Base-by-base conservation (phyloP, 164 flowering plant species). In the Tinospora cordifolia region DNA sequence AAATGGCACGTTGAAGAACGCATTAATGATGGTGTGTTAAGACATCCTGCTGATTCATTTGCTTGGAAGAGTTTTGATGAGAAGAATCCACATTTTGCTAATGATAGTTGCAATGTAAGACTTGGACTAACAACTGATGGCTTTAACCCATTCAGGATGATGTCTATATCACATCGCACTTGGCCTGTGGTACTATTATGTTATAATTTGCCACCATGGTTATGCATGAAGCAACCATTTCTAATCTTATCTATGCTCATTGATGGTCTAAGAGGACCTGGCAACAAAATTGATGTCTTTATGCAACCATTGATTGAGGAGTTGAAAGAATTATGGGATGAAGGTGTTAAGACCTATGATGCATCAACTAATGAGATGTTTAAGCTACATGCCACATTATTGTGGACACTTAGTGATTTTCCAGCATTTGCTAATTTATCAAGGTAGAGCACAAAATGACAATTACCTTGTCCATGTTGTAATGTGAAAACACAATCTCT, bases 181-280 rank as follows among this genome's bases (percentile, higher is more conserved):
- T 64, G 67, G 67, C 44, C 44, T 9, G 22, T 64, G 1, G 21
- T 64, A 2, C 9, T 64, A 6, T 2, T 64, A 0, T 0, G 12
- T 0, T 64, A 64, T n/a, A 64, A 64, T n/a, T 34, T 64, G 1
- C 46, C 67, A 15, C 6, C 46, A 30, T 64, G 46, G 67, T 30
- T 14, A 3, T 64, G 46, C 21, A 64, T 64, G 65, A 64, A 64
- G 38, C 41, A 64, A 38, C 46, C 67, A 11, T 64, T 38, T 19
- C 2, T 64, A 0, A 30, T 36, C 2, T 3, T 64, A 12, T 36
- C 7, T 1, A 2, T 34, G 3, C 24, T 64, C 14, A 36, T 64
- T 17, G 22, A 38, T 34, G 24, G 67, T 2, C 67, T 21, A 38
- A 15, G 0, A 2, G 22, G 41, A 27, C 67, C 67, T 22, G 10